A percentile compares a stretch with the other conserved stretches of the same genome.
These are phyloP conservation scores for Lichina pygmaea DNA, from an alignment of 495 filamentous ascomycete genomes.

Conservation along the genomic window DNA sequence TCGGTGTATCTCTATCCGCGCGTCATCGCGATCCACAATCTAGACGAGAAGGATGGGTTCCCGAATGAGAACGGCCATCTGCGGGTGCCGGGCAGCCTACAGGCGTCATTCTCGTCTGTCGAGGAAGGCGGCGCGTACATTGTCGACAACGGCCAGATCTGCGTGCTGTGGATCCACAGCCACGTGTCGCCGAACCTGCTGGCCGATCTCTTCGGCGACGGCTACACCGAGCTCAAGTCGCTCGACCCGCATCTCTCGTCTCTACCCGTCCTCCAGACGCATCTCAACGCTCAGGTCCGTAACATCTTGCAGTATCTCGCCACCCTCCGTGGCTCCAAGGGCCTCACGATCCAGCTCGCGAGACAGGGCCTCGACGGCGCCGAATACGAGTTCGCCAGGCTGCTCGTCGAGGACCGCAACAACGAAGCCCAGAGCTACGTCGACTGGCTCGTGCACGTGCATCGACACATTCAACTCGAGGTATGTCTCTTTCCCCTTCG, in stretches of 20 bases:
- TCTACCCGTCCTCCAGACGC: constrained; percentile 58
- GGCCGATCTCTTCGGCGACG: constrained; percentile 70
- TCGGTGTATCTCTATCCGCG: constrained; percentile 87
- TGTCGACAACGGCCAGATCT: constrained; percentile 85
- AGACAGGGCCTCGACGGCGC: constrained; percentile 83
- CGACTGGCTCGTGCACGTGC: constrained; percentile 91
- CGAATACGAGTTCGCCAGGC: constrained; percentile 83
- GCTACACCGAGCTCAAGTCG: constrained; percentile 35
- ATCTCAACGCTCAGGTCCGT: constrained; percentile 81
- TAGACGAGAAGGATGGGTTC: constrained; percentile 52
- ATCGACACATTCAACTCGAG: constrained; percentile 78
- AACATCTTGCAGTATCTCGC: constrained; percentile 77
- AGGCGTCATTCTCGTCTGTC: constrained; percentile 72
- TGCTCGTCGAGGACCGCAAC: constrained; percentile 84
- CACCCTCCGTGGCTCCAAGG: constrained; percentile 59
- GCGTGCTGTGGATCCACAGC: constrained; percentile 70
- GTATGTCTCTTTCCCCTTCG: constrained; percentile 15
- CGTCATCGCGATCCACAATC: constrained; percentile 75
- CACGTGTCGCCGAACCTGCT: constrained; percentile 58
- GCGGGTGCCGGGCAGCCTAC: constrained; percentile 26
- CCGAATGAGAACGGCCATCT: constrained; percentile 71
- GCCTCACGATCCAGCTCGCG: constrained; percentile 68
- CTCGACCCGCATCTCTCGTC: constrained; percentile 55
- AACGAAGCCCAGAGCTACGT: constrained; percentile 95
- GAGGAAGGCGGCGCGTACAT: constrained; percentile 93